Percentiles rank a stretch among this genome's conserved stretches.
phyloP scores from a whole-genome alignment of 1,284 basidiomycete genomes.

The Amylostereum areolatum region DNA sequence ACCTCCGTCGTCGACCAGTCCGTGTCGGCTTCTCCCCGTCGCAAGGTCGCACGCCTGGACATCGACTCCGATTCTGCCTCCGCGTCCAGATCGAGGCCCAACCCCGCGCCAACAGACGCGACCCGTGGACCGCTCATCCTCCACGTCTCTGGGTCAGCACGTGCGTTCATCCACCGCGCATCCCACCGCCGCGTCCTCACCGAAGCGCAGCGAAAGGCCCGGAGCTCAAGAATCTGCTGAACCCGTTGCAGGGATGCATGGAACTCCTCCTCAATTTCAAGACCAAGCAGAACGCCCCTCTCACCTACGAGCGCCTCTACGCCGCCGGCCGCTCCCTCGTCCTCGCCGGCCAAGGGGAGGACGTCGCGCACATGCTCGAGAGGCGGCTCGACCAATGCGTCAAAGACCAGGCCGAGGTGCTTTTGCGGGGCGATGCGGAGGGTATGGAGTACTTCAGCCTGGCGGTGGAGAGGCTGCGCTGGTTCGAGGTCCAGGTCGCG shows the following conservation, averaged over 20 bases:
- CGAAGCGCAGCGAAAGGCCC: not conserved
- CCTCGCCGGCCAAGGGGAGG: conserved; percentile 43
- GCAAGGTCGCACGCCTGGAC: conserved; percentile 60
- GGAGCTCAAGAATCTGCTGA: conserved; percentile 21
- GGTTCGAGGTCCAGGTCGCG: conserved; percentile 58
- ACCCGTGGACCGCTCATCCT: conserved; percentile 3
- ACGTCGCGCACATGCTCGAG: conserved; percentile 45
- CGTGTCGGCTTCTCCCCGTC: conserved; percentile 51
- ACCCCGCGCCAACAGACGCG: not conserved
- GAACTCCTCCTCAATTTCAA: conserved; percentile 35
- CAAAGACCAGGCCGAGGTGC: conserved; percentile 28
- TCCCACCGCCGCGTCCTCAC: conserved; percentile 8
- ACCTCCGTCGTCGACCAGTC: conserved; percentile 29
- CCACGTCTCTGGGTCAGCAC: conserved; percentile 1
- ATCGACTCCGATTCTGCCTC: conserved; percentile 57
- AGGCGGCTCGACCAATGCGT: conserved; percentile 50
- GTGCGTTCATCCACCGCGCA: too few relatives aligned
- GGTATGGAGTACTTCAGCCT: conserved; percentile 43
- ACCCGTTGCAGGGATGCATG: conserved; percentile 28
- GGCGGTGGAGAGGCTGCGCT: conserved; percentile 48
- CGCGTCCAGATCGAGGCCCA: conserved; percentile 40
- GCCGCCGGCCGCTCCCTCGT: conserved; percentile 50
- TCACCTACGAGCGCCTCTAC: conserved; percentile 53
- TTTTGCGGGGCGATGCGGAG: conserved; percentile 21
- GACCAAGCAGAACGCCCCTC: conserved; percentile 26